Percentiles rank a stretch among this genome's conserved stretches.
Evolutionary conservation across 345 rosid species (phyloP).

Genomic region (Eucalyptus microcorys): DNA sequence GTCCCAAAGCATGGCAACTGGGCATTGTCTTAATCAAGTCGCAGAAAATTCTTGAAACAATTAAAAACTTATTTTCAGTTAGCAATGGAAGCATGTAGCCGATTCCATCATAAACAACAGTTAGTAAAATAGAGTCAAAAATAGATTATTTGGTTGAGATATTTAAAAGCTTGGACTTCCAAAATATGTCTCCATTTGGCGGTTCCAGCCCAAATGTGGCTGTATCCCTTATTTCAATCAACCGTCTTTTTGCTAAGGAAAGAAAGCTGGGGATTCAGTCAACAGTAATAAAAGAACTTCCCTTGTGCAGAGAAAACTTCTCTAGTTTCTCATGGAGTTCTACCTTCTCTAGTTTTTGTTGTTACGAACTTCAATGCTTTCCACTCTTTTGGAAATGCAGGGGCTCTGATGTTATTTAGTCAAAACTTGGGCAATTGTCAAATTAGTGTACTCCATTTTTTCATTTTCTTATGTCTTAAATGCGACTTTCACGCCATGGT

Average conservation of each 20-base stretch:
- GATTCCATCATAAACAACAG: neutral
- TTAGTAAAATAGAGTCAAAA: neutral
- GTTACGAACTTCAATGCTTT: neutral
- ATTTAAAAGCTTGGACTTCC: neutral
- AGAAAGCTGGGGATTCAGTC: neutral
- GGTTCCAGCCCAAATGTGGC: neutral
- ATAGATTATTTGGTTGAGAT: neutral
- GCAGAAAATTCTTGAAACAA: neutral
- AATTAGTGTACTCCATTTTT: neutral
- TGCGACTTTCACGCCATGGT: neutral
- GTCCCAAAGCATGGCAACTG: neutral
- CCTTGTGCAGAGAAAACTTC: neutral
- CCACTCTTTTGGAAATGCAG: neutral
- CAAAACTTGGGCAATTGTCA: neutral
- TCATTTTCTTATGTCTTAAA: neutral
- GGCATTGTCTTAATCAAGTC: neutral
- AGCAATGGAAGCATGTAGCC: neutral
- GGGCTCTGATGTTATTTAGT: neutral
- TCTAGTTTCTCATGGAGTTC: neutral
- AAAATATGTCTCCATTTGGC: neutral
- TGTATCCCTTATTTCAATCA: neutral
- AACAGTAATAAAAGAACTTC: neutral
- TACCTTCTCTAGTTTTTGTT: neutral
- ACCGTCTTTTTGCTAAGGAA: neutral
- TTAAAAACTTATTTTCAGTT: neutral